A percentile compares a stretch with the other conserved stretches of the same genome.
phyloP scores from a whole-genome alignment of 2,329 filamentous ascomycete species.

The Chaetothyriales sp. region DNA sequence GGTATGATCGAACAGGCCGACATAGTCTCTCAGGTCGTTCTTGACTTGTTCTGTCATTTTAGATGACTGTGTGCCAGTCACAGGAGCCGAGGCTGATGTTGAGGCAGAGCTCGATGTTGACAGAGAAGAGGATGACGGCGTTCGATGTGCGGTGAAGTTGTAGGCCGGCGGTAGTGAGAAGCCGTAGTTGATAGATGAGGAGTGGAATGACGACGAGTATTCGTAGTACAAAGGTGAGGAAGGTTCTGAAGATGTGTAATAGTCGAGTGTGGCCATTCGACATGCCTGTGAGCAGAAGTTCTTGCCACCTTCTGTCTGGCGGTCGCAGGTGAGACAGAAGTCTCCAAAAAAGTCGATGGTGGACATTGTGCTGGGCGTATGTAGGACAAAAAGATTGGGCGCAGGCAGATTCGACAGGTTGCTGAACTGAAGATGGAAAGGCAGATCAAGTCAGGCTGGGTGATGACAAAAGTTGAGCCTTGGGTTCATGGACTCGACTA shows the following conservation, averaged over 20 bases:
- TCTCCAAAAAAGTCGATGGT: conserved; percentile 44
- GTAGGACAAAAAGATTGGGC: neutral
- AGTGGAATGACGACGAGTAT: conserved; percentile 22
- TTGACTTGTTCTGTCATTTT: conserved; percentile 59
- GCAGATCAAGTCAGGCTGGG: neutral
- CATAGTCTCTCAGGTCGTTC: conserved; percentile 70
- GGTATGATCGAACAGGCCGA: conserved; percentile 74
- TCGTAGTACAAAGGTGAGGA: conserved; percentile 33
- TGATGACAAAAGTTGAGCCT: neutral
- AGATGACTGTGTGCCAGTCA: conserved; percentile 66
- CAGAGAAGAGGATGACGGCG: conserved; percentile 23
- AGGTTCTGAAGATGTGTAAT: conserved; percentile 21
- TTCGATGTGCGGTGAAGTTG: conserved; percentile 49
- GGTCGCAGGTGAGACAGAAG: conserved; percentile 88
- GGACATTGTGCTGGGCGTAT: neutral
- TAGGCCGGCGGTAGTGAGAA: conserved; percentile 61
- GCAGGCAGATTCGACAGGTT: neutral
- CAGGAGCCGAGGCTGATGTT: conserved; percentile 22
- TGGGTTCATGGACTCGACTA: neutral
- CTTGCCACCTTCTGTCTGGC: conserved; percentile 57
- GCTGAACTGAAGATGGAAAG: neutral
- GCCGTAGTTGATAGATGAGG: conserved; percentile 27
- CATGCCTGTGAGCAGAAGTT: conserved; percentile 89
- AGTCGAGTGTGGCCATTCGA: conserved; percentile 70
- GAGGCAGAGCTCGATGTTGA: conserved; percentile 35